Percentiles rank a stretch among this genome's conserved stretches.
phyloP scores from a whole-genome alignment of 108 stramenopile genomes.

The Chaetoceros tenuissimus region DNA sequence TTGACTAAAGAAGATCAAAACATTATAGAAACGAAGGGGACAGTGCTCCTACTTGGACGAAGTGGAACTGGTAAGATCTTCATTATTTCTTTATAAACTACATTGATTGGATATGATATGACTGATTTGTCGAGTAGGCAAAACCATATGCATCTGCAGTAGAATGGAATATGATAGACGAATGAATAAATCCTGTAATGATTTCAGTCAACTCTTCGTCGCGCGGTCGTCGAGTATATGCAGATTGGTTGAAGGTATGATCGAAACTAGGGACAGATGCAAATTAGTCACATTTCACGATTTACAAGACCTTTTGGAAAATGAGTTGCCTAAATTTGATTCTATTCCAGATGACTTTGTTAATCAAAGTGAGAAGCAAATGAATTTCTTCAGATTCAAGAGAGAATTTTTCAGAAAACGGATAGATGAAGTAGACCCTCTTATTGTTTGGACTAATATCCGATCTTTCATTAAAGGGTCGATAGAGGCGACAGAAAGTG shows the following conservation, averaged over 20 bases:
- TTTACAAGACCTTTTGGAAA: constrained; percentile 13
- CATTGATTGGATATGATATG: too few species aligned
- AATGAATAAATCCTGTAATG: too few species aligned
- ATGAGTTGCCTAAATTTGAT: constrained; percentile 4
- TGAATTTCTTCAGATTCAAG: constrained; percentile 33
- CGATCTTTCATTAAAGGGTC: constrained; percentile 56
- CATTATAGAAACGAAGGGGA: constrained; percentile 34
- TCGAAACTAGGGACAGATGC: constrained; percentile 9
- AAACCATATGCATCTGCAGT: constrained; percentile 43
- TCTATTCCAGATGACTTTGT: too few species aligned
- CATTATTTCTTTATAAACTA: too few species aligned
- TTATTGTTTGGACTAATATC: constrained; percentile 49
- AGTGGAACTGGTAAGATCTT: constrained; percentile 43
- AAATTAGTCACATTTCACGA: constrained; percentile 31
- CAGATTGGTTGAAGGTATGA: constrained; percentile 23
- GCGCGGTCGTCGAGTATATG: constrained; percentile 36
- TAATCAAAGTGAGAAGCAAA: too few species aligned
- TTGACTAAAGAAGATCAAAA: constrained; percentile 38
- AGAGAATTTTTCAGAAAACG: constrained; percentile 14
- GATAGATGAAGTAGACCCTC: constrained; percentile 15
- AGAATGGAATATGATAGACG: constrained; percentile 41
- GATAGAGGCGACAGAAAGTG: constrained; percentile 37
- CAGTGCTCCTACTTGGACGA: constrained; percentile 40
- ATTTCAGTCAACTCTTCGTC: constrained; percentile 46
- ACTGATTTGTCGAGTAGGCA: too few species aligned